Conservation (phyloP, 495 filamentous ascomycete genomes). For the Aspergillus cavernicola region DNA sequence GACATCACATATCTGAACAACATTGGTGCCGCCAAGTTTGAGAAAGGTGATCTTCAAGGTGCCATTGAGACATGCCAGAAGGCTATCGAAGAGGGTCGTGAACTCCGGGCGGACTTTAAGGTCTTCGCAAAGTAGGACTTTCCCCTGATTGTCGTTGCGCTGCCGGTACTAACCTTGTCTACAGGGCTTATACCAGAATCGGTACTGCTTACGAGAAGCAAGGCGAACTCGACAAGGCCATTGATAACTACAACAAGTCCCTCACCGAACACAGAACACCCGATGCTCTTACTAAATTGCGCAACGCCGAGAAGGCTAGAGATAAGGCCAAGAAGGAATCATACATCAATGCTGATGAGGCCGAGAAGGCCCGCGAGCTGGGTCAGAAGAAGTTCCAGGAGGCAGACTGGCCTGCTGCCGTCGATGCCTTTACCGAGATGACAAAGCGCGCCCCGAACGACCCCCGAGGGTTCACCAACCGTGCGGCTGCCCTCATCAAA, state of each 20-base stretch:
- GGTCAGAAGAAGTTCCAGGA: conserved; percentile 97
- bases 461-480: conserved; percentile 93
- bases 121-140: conserved; percentile 76
- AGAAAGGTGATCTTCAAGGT: conserved; percentile 88
- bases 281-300: conserved; percentile 88
- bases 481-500: conserved; percentile 94
- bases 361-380: conserved; percentile 91
- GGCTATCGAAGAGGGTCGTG: conserved; percentile 83
- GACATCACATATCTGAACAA: conserved; percentile 98
- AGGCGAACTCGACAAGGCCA: conserved; percentile 73
- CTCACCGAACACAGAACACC: conserved; percentile 96
- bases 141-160: not conserved
- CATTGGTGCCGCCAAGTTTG: conserved; percentile 86
- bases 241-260: conserved; percentile 87
- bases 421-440: conserved; percentile 96
- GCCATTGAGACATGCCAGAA: conserved; percentile 81
- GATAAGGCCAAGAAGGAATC: conserved; percentile 69
- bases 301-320: conserved; percentile 87
- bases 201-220: conserved; percentile 87
- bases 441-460: conserved; percentile 91
- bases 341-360: conserved; percentile 87
- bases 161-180: not conserved
- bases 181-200: conserved; percentile 79
- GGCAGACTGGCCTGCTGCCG: conserved; percentile 91
- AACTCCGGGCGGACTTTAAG: conserved; percentile 92